Percentiles rank a stretch among this genome's conserved stretches.
phyloP scores from a whole-genome alignment of 495 filamentous ascomycete species.

The Astrocystis sublimbata region DNA sequence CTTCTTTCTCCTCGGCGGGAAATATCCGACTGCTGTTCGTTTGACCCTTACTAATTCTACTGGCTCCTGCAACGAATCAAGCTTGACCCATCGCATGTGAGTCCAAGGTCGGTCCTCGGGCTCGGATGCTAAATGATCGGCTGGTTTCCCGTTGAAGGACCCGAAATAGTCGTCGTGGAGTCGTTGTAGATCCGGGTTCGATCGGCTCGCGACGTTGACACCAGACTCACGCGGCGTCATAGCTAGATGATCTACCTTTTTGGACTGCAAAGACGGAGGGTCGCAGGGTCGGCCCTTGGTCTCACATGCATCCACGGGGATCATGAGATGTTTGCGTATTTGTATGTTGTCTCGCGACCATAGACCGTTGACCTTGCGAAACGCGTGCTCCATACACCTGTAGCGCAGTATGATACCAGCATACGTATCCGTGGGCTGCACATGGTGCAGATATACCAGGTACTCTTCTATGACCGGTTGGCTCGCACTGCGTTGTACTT shows the following conservation, averaged over 20 bases:
- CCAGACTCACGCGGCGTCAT: conserved; percentile 42
- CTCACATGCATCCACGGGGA: conserved; percentile 89
- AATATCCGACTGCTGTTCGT: conserved; percentile 81
- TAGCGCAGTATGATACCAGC: conserved; percentile 89
- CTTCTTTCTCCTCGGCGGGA: conserved; percentile 88
- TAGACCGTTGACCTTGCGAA: conserved; percentile 85
- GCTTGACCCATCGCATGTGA: conserved; percentile 82
- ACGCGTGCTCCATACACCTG: conserved; percentile 74
- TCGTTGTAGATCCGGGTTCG: conserved; percentile 20
- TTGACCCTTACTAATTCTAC: conserved; percentile 87
- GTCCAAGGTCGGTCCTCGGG: conserved; percentile 65
- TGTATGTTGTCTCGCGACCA: conserved; percentile 94
- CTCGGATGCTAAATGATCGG: conserved; percentile 20
- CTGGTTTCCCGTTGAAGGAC: conserved; percentile 33
- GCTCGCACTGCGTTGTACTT: conserved; percentile 35
- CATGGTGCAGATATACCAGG: conserved; percentile 87
- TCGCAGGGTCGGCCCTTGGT: conserved; percentile 71
- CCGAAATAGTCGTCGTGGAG: conserved; percentile 41
- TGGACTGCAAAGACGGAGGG: conserved; percentile 33
- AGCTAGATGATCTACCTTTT: conserved; percentile 48
- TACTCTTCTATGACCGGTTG: conserved; percentile 61
- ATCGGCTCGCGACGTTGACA: conserved; percentile 7
- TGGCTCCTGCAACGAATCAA: conserved; percentile 66
- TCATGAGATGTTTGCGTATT: conserved; percentile 71
- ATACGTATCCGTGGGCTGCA: conserved; percentile 78